Evolutionary conservation across 257 asterid species (phyloP), one percentile per base, ranked within the genome.

Genomic region (Verbena officinalis): DNA sequence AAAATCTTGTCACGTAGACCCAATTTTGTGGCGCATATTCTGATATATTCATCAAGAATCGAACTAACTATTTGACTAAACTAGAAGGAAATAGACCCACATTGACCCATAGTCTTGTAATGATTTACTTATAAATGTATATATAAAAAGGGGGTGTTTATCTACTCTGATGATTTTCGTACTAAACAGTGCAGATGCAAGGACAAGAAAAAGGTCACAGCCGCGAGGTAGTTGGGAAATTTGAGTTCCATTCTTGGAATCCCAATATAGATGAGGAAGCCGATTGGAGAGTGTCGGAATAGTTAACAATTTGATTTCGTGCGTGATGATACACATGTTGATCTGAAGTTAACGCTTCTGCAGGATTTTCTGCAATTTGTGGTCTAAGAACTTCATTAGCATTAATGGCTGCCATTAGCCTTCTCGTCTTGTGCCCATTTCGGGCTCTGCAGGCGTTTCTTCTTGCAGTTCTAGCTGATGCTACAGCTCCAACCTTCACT

Each of bases 1-100:
- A 5, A 55, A 52, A 20, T 20, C 38, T 55, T 67, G 57, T 67
- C 64, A 48, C 17, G 21, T 65, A 36, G 54, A 40, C 8, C 72
- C 31, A 31, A 17, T 16, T 67, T 67, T 66, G 13, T 45, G 58
- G 73, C 52, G 50, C 65, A 45, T 33, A 45, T n/a, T n/a, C n/a
- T n/a, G n/a, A n/a, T n/a, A n/a, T n/a, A n/a, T 56, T 15, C 24
- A 42, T 60, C 53, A 42, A 23, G 36, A 55, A 12, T 55, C 13
- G 10, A 27, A 30, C 23, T 9, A 30, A 15, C 73, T 33, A 50
- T 24, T 68, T 57, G 73, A 59, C 73, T 54, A 61, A 52, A 42
- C 23, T 14, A 43, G 44, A 55, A 60, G 45, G 59, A 55, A 71
- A n/a, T 38, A n/a, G 15, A n/a, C 6, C 59, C 22, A 19, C 8